Conservation (phyloP, 306 rosid species). For the Adenanthera pavonina region DNA sequence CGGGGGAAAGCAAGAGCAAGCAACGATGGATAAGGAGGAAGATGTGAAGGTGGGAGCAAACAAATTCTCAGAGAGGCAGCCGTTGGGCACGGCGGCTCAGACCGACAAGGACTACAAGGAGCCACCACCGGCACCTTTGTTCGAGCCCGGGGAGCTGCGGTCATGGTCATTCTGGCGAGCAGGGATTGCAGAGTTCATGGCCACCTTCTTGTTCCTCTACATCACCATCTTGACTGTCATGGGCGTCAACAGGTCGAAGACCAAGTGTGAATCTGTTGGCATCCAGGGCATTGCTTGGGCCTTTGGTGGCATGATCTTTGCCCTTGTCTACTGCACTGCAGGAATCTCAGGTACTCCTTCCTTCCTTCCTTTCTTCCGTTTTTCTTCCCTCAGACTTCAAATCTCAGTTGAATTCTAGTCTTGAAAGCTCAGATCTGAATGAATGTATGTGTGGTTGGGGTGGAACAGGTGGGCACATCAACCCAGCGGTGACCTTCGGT, state of each 20-base stretch:
- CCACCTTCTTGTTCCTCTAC: conserved; percentile 90
- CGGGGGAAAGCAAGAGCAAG: conserved; percentile 23
- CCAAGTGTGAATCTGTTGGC: conserved; percentile 77
- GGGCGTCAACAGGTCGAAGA: conserved; percentile 60
- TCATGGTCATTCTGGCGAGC: conserved; percentile 97
- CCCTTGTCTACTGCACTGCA: conserved; percentile 94
- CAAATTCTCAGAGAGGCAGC: conserved; percentile 76
- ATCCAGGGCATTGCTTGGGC: conserved; percentile 98
- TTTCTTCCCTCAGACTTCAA: neutral
- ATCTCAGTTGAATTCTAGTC: neutral
- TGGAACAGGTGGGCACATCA: conserved; percentile 84
- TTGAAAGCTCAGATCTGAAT: conserved; percentile 17
- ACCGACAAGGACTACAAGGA: conserved; percentile 82
- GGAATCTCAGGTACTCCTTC: conserved; percentile 73
- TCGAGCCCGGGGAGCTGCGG: conserved; percentile 81
- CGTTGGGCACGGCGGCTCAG: conserved; percentile 77
- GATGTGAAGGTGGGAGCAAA: conserved; percentile 90
- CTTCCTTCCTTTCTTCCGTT: neutral
- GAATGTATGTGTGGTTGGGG: conserved; percentile 10
- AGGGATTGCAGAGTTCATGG: conserved; percentile 87
- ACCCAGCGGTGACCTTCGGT: conserved; percentile 94
- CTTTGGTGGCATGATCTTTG: conserved; percentile 97
- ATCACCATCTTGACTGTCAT: conserved; percentile 82
- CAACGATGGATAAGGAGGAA: conserved; percentile 64
- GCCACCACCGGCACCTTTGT: conserved; percentile 85